These are phyloP conservation scores for Stramenopiles sp. DNA, from an alignment of 352 stramenopile genomes.

Conservation along the genomic window DNA sequence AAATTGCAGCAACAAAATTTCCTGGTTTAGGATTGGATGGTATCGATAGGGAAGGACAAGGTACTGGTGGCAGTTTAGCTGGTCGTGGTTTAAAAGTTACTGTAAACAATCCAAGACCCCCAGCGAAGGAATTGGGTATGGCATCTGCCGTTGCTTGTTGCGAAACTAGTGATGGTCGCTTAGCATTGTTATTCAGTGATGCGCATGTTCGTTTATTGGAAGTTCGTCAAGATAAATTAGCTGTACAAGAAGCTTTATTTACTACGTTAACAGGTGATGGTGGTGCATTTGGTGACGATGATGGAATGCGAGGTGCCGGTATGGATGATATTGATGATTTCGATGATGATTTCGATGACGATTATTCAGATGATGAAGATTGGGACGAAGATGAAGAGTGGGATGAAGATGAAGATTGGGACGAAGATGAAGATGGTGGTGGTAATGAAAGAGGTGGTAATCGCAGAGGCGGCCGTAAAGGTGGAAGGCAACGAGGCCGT, in stretches of 20 bases:
- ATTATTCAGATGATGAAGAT: background rate
- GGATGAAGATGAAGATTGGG: background rate
- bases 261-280: background rate
- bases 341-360: background rate
- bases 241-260: background rate
- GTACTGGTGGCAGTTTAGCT: background rate
- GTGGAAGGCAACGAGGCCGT: background rate
- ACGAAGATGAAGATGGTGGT: background rate
- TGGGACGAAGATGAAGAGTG: background rate
- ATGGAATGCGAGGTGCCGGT: background rate
- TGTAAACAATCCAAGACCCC: background rate
- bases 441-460: background rate
- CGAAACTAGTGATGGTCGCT: background rate
- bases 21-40: background rate
- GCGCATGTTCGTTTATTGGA: background rate
- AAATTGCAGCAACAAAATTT: background rate
- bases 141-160: background rate
- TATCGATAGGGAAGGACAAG: background rate
- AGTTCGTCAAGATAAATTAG: background rate
- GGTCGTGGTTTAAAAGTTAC: conserved; percentile 5
- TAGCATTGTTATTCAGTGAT: conserved; percentile 6
- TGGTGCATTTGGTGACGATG: background rate
- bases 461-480: background rate
- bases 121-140: background rate
- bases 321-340: conserved; percentile 4